phyloP scores from a whole-genome alignment of 257 asterid species.

The Jasminum sambac region DNA sequence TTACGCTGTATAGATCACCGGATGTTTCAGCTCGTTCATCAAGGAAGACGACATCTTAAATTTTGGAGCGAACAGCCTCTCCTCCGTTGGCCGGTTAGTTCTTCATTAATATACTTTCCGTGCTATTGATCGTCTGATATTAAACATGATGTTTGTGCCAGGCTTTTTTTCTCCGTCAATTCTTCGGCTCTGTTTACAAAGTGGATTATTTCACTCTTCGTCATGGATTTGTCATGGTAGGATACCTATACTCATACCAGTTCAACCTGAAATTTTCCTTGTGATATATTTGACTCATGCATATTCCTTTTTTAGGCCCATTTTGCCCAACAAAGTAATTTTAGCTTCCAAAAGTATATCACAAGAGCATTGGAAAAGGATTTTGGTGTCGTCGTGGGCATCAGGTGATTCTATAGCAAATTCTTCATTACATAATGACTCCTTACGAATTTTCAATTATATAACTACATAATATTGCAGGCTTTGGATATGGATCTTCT shows the following conservation, averaged over 20 bases:
- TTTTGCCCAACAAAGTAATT: conserved; percentile 51
- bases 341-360: conserved; percentile 61
- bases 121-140: background rate
- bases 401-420: conserved; percentile 49
- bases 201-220: conserved; percentile 73
- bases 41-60: conserved; percentile 70
- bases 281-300: background rate
- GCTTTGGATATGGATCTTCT: conserved; percentile 73
- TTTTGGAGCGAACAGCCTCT: conserved; percentile 57
- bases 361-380: conserved; percentile 68
- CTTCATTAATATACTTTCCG: background rate
- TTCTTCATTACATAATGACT: too few relatives aligned
- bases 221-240: conserved; percentile 73
- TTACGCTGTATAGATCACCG: conserved; percentile 49
- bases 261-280: conserved; percentile 3
- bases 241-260: background rate
- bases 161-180: conserved; percentile 72
- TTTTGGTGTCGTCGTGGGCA: conserved; percentile 63
- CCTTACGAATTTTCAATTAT: background rate
- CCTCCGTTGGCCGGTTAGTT: conserved; percentile 58
- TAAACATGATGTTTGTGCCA: conserved; percentile 27
- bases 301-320: conserved; percentile 54
- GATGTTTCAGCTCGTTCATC: conserved; percentile 68
- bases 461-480: conserved; percentile 36
- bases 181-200: conserved; percentile 60